phyloP scores from a whole-genome alignment of 176 grass and related monocot species.

The sorghum (Sorghum bicolor) region Sorghum_bicolor_NCBIv3 NC_012874.2:71616001-71616500 shows the following conservation, averaged over 20 bases:
- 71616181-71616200: constrained; percentile 68
- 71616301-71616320: constrained; percentile 80
- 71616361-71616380: constrained; percentile 52
- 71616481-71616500: constrained; percentile 67
- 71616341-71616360: constrained; percentile 43
- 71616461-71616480: constrained; percentile 43
- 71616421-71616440: constrained; percentile 82
- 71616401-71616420: constrained; percentile 13
- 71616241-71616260: constrained; percentile 31
- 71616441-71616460: constrained; percentile 65
- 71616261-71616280: constrained; percentile 58
- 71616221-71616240: constrained; percentile 69
- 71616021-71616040: constrained; percentile 47
- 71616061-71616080: constrained; percentile 87
- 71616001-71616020: constrained; percentile 73
- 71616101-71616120: constrained; percentile 46
- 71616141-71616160: constrained; percentile 43
- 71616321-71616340: constrained; percentile 44
- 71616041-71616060: constrained; percentile 79
- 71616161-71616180: constrained; percentile 96
- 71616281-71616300: constrained; percentile 55
- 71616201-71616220: constrained; percentile 55
- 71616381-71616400: constrained; percentile 56
- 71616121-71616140: constrained; percentile 66
- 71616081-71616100: constrained; percentile 77